These are phyloP conservation scores for Krasilnikovozyma curviuscula DNA, from an alignment of 768 basidiomycete genomes.

Conservation along the genomic window DNA sequence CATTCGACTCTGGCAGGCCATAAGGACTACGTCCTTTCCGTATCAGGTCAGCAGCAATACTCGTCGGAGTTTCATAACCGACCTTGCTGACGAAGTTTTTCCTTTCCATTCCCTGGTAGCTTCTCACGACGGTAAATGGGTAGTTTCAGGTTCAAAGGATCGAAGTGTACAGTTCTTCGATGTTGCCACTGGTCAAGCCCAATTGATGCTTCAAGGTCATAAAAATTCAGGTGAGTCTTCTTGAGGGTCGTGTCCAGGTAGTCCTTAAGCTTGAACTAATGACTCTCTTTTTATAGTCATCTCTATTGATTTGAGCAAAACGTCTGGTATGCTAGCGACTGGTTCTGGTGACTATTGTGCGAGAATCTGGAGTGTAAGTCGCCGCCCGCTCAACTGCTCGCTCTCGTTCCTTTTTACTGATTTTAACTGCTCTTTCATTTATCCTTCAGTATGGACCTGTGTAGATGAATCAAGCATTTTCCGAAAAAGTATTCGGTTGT, in stretches of 20 bases:
- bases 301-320: constrained; percentile 48
- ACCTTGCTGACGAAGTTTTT: not conserved
- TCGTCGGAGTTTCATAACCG: not conserved
- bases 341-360: constrained; percentile 56
- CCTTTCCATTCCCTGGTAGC: constrained; percentile 42
- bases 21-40: constrained; percentile 29
- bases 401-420: not conserved
- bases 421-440: too few species aligned
- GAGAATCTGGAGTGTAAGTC: constrained; percentile 35
- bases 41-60: constrained; percentile 27
- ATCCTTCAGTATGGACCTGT: too few species aligned
- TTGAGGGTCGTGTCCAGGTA: too few species aligned
- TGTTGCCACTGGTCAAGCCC: constrained; percentile 67
- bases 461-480: too few species aligned
- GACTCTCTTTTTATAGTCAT: constrained; percentile 33
- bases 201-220: constrained; percentile 76
- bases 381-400: not conserved
- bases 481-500: too few species aligned
- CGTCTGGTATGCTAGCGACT: constrained; percentile 44
- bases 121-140: constrained; percentile 80
- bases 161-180: constrained; percentile 58
- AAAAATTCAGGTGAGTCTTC: constrained; percentile 43
- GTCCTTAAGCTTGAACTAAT: not conserved
- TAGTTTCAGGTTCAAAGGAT: constrained; percentile 90
- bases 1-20: constrained; percentile 70